These are phyloP conservation scores for Echium plantagineum DNA, from an alignment of 257 asterid species.

Conservation along the genomic window DNA sequence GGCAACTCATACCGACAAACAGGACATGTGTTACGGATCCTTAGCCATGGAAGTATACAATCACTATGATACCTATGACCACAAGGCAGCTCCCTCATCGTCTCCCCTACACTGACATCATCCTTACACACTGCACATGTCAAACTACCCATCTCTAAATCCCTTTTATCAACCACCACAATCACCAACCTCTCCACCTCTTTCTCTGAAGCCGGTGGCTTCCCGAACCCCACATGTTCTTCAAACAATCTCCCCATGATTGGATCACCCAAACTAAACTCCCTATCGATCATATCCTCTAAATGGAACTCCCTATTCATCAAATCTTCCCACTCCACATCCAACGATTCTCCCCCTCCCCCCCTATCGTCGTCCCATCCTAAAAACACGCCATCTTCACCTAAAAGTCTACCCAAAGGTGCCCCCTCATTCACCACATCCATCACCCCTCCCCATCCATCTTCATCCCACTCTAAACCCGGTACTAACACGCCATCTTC, in stretches of 20 bases:
- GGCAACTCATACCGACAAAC: slow-evolving; percentile 59
- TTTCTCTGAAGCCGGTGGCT: slow-evolving; percentile 26
- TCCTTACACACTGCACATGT: slow-evolving; percentile 53
- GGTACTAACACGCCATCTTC: slow-evolving; percentile 14
- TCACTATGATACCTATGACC: slow-evolving; percentile 44
- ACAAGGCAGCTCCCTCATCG: slow-evolving; percentile 41
- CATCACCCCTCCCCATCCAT: slow-evolving; percentile 8
- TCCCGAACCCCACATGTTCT: slow-evolving; percentile 16
- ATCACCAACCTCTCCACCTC: slow-evolving; percentile 22
- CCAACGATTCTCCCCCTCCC: slow-evolving; percentile 11
- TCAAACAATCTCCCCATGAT: slow-evolving; percentile 24
- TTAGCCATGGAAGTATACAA: slow-evolving; percentile 54
- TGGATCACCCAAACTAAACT: slow-evolving; percentile 17
- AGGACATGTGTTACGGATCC: slow-evolving; percentile 52
- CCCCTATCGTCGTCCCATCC: too few relatives aligned
- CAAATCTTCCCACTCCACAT: slow-evolving; percentile 34
- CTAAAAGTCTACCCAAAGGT: too few relatives aligned
- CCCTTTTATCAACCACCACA: slow-evolving; percentile 17
- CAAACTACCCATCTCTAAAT: slow-evolving; percentile 12
- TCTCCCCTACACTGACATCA: slow-evolving; percentile 36
- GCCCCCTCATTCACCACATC: background rate
- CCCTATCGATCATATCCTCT: slow-evolving; percentile 13
- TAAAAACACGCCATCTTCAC: too few relatives aligned
- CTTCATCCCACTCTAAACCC: slow-evolving; percentile 18
- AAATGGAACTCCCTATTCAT: slow-evolving; percentile 15